Evolutionary conservation across 495 filamentous ascomycete species (phyloP).

Genomic region (Neurospora terricola): DNA sequence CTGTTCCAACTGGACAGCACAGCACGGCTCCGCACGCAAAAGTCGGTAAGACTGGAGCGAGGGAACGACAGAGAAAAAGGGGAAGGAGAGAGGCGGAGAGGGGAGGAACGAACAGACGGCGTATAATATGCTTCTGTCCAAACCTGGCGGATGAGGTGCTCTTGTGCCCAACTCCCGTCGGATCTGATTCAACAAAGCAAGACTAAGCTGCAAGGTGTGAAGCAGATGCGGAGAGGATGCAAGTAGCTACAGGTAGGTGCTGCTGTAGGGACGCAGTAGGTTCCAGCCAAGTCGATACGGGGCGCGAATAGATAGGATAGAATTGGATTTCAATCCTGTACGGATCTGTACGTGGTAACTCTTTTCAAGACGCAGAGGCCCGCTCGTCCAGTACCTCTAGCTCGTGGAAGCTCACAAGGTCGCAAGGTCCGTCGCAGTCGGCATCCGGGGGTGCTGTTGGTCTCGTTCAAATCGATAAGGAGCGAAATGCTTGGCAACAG

Average conservation of each 20-base stretch:
- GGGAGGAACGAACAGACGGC: not conserved
- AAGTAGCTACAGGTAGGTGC: not conserved
- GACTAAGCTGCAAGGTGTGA: not conserved
- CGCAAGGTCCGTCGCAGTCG: not conserved
- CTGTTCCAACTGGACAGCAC: not conserved
- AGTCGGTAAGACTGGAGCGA: not conserved
- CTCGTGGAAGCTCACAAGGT: not conserved
- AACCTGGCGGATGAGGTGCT: not conserved
- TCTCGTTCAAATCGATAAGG: conserved; percentile 6
- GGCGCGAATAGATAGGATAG: not conserved
- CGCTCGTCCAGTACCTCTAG: too few relatives aligned
- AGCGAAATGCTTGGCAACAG: conserved; percentile 5
- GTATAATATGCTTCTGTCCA: not conserved
- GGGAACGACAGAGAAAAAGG: not conserved
- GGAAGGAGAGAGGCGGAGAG: not conserved
- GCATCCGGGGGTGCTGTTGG: not conserved
- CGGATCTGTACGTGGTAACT: not conserved
- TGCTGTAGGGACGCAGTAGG: not conserved
- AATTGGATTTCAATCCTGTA: not conserved
- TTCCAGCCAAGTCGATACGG: not conserved
- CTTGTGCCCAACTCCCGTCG: not conserved
- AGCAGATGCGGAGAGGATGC: not conserved
- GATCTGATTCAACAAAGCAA: not conserved
- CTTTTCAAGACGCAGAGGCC: too few relatives aligned
- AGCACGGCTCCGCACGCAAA: not conserved